These are phyloP conservation scores for Colletotrichum sp. DNA, from an alignment of 2,329 filamentous ascomycete species.

Conservation along the genomic window DNA sequence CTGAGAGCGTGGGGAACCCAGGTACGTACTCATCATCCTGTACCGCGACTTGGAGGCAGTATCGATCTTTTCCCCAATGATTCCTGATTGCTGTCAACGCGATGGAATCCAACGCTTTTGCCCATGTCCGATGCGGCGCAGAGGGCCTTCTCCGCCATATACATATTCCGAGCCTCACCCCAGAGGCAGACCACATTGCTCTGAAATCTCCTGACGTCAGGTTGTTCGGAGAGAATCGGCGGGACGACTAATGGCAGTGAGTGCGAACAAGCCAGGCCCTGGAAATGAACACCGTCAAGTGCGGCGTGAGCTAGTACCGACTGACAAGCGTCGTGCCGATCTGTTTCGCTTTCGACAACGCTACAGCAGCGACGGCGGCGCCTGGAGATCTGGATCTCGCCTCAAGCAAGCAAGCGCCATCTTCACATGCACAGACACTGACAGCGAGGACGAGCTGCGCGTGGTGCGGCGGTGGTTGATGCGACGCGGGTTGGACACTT, in stretches of 20 bases:
- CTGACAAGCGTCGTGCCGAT: background rate
- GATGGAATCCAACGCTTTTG: background rate
- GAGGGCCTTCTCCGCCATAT: background rate
- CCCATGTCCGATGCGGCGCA: background rate
- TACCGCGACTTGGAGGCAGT: background rate
- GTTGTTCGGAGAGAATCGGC: background rate
- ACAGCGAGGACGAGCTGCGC: background rate
- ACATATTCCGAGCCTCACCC: background rate
- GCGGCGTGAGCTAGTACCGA: background rate
- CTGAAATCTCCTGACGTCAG: slow-evolving; percentile 4
- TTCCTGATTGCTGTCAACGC: background rate
- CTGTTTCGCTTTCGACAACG: slow-evolving; percentile 8
- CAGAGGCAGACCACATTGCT: background rate
- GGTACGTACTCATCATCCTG: slow-evolving; percentile 2
- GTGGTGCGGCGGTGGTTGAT: background rate
- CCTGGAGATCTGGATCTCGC: slow-evolving; percentile 6
- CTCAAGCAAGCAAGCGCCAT: slow-evolving; percentile 8
- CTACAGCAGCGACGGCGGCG: background rate
- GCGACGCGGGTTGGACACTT: background rate
- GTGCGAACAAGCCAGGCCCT: background rate
- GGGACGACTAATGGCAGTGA: background rate
- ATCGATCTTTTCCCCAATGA: background rate
- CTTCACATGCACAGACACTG: slow-evolving; percentile 17
- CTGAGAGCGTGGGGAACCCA: slow-evolving; percentile 9
- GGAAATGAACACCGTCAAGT: background rate